Percentiles rank a stretch among this genome's conserved stretches.
phyloP scores from a whole-genome alignment of 768 basidiomycete genomes.

The Coprinopsis sp. region DNA sequence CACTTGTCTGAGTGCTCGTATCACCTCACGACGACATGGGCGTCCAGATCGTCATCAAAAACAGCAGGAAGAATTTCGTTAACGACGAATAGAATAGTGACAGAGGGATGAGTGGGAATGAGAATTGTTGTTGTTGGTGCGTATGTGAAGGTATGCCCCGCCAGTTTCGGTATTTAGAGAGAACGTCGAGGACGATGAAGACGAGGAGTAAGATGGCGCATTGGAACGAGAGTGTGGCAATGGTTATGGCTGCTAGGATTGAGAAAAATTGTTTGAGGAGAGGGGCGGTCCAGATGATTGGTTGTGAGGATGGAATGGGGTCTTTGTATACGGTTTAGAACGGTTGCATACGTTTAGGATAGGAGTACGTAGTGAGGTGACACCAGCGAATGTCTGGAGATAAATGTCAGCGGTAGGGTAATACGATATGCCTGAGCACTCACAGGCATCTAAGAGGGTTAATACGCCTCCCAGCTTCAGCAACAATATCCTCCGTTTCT shows the following conservation, averaged over 20 bases:
- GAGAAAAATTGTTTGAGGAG: slow-evolving; percentile 47
- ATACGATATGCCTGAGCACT: slow-evolving; percentile 23
- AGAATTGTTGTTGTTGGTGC: slow-evolving; percentile 51
- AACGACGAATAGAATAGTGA: slow-evolving; percentile 79
- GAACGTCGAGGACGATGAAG: slow-evolving; percentile 42
- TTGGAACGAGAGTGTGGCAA: slow-evolving; percentile 78
- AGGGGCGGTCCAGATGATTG: slow-evolving; percentile 50
- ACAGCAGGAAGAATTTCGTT: slow-evolving; percentile 80
- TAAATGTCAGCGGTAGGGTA: not conserved
- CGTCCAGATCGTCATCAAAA: slow-evolving; percentile 76
- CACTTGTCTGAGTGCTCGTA: slow-evolving; percentile 17
- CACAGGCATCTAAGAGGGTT: slow-evolving; percentile 69
- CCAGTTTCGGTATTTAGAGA: slow-evolving; percentile 32
- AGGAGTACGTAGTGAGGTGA: slow-evolving; percentile 47
- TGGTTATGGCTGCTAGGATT: slow-evolving; percentile 59
- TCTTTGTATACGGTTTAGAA: slow-evolving; percentile 26
- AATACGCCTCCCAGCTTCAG: slow-evolving; percentile 54
- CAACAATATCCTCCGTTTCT: slow-evolving; percentile 62
- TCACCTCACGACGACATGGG: slow-evolving; percentile 37
- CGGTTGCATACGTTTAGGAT: not conserved
- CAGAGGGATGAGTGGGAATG: slow-evolving; percentile 73
- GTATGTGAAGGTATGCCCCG: slow-evolving; percentile 9
- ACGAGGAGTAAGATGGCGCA: slow-evolving; percentile 57
- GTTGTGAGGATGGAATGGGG: slow-evolving; percentile 29
- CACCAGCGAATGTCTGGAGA: slow-evolving; percentile 73